phyloP scores from a whole-genome alignment of 164 flowering plant species.

The Vitis rupestris region DNA sequence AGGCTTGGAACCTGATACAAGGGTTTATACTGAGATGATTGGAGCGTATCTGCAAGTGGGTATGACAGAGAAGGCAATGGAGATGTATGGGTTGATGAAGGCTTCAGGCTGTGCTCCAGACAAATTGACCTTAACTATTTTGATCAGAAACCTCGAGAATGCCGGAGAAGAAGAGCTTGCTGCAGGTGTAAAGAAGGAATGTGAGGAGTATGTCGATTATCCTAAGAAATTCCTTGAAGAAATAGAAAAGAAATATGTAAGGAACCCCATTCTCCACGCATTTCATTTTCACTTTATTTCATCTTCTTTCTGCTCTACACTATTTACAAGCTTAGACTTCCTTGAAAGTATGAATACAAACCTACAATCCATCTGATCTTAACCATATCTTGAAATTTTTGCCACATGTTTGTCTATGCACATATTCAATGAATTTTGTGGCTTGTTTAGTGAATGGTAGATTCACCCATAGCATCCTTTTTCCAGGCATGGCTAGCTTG shows the following conservation, averaged over 20 bases:
- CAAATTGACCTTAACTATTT: conserved; percentile 61
- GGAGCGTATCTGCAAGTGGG: conserved; percentile 63
- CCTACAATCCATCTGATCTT: too few species aligned
- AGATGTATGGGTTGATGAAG: conserved; percentile 56
- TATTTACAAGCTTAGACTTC: background rate
- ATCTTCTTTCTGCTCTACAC: background rate
- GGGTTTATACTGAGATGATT: conserved; percentile 74
- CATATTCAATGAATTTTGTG: too few species aligned
- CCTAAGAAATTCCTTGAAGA: conserved; percentile 62
- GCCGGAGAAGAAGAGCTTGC: conserved; percentile 67
- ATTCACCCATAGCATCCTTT: too few species aligned
- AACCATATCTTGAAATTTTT: too few species aligned
- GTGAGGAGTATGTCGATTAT: conserved; percentile 47
- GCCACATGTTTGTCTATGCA: too few species aligned
- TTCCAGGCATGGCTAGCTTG: too few species aligned
- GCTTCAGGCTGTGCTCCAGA: conserved; percentile 65
- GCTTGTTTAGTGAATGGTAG: too few species aligned
- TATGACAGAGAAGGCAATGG: conserved; percentile 68
- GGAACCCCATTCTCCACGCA: conserved; percentile 5
- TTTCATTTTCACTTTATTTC: background rate
- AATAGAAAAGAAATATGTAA: conserved; percentile 46
- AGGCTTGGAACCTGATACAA: conserved; percentile 64
- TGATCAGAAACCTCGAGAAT: conserved; percentile 71
- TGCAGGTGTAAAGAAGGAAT: conserved; percentile 51
- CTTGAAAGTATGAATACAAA: too few species aligned